phyloP scores from a whole-genome alignment of 1,284 basidiomycete species.

The Pisolithus thermaeus region DNA sequence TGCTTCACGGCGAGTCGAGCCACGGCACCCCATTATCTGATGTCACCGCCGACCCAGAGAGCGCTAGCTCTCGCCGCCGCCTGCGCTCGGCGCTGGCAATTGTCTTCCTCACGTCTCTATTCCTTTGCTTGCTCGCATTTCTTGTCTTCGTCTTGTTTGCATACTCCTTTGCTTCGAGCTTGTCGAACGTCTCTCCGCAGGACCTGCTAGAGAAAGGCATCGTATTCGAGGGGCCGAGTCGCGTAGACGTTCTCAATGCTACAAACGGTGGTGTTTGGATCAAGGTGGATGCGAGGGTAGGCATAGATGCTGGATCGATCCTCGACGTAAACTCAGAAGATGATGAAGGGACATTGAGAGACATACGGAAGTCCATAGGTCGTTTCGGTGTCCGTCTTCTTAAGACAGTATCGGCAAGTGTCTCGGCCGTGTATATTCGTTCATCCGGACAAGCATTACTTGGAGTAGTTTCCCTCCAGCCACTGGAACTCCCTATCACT shows the following conservation, averaged over 20 bases:
- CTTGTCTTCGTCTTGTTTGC: constrained; percentile 44
- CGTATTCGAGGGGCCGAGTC: constrained; percentile 53
- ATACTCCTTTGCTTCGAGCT: constrained; percentile 58
- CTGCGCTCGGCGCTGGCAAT: constrained; percentile 24
- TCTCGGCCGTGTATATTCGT: constrained; percentile 44
- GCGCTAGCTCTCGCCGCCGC: constrained; percentile 11
- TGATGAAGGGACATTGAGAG: constrained; percentile 35
- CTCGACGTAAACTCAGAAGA: constrained; percentile 47
- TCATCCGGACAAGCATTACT: constrained; percentile 41
- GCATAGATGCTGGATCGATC: constrained; percentile 58
- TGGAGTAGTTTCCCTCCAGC: constrained; percentile 39
- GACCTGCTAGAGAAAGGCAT: constrained; percentile 53
- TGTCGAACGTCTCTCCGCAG: constrained; percentile 48
- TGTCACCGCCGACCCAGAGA: constrained; percentile 12
- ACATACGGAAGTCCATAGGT: constrained; percentile 58
- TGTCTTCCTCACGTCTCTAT: constrained; percentile 31
- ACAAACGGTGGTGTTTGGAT: constrained; percentile 59
- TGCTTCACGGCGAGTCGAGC: constrained; percentile 22
- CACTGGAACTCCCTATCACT: constrained; percentile 52
- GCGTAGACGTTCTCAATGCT: constrained; percentile 54
- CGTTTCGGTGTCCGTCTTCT: constrained; percentile 57
- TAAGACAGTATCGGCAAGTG: constrained; percentile 49
- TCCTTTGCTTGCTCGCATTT: constrained; percentile 37
- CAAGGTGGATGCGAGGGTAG: constrained; percentile 48
- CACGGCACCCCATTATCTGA: constrained; percentile 7